Conservation (phyloP, 768 basidiomycete species). For the Boletus reticulatus region DNA sequence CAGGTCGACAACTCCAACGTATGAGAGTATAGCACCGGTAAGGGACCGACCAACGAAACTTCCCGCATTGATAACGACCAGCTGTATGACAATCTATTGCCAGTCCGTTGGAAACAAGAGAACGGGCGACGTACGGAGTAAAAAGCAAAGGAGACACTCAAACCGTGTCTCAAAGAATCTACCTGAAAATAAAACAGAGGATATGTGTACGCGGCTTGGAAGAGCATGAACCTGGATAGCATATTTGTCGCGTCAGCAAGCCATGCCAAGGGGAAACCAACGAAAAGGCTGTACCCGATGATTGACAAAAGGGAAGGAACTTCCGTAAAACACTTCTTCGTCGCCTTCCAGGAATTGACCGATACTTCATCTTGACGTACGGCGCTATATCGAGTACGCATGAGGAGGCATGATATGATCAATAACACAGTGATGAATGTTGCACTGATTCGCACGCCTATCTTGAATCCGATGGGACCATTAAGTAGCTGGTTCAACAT, state of each 20-base stretch:
- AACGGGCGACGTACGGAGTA: conserved; percentile 41
- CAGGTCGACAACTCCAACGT: conserved; percentile 44
- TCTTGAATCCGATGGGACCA: conserved; percentile 44
- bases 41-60: conserved; percentile 47
- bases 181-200: conserved; percentile 61
- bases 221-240: conserved; percentile 21
- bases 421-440: conserved; percentile 37
- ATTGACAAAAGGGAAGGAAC: conserved; percentile 25
- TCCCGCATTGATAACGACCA: conserved; percentile 52
- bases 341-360: conserved; percentile 14
- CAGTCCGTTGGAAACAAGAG: neutral
- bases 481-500: conserved; percentile 51
- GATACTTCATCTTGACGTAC: neutral
- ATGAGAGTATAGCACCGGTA: conserved; percentile 38
- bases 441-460: conserved; percentile 39
- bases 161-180: conserved; percentile 48
- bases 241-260: neutral
- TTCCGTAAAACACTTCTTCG: conserved; percentile 23
- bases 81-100: conserved; percentile 24
- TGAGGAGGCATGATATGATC: conserved; percentile 36
- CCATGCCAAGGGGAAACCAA: neutral
- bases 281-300: conserved; percentile 10
- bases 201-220: conserved; percentile 43
- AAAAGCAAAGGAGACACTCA: conserved; percentile 47
- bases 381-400: conserved; percentile 33